Evolutionary conservation across 192 early-diverging fungal species (phyloP).

Genomic region (Backusella morwellensis): DNA sequence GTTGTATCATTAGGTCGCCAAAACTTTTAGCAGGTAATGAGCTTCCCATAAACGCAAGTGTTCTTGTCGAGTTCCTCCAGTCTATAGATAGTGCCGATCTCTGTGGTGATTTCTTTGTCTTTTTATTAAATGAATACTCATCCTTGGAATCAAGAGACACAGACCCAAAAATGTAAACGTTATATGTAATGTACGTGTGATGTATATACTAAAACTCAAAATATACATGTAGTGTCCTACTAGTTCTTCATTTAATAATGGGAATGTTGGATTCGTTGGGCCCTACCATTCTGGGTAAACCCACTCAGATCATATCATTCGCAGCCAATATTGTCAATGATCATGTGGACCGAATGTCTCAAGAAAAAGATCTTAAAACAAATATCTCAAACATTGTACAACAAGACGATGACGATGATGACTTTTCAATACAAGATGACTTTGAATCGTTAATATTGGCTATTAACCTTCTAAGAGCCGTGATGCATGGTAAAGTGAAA

Average conservation of each 20-base stretch:
- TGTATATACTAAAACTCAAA: neutral
- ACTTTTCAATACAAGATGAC: conserved; percentile 42
- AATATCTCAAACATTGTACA: conserved; percentile 28
- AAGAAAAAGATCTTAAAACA: neutral
- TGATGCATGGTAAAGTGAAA: conserved; percentile 53
- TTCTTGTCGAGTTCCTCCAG: conserved; percentile 65
- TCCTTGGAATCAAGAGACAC: conserved; percentile 39
- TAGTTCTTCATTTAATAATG: conserved; percentile 57
- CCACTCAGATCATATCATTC: conserved; percentile 73
- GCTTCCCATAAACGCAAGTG: conserved; percentile 53
- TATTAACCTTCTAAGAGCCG: conserved; percentile 60
- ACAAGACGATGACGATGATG: conserved; percentile 35
- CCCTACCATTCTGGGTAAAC: conserved; percentile 70
- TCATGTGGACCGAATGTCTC: conserved; percentile 26
- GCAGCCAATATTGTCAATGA: conserved; percentile 63
- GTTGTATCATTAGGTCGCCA: conserved; percentile 7
- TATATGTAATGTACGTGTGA: neutral
- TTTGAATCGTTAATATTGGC: conserved; percentile 56
- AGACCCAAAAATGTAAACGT: conserved; percentile 47
- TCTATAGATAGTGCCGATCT: conserved; percentile 53
- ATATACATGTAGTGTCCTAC: conserved; percentile 45
- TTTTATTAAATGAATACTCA: conserved; percentile 70
- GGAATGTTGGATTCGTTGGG: conserved; percentile 70
- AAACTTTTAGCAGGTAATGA: conserved; percentile 33
- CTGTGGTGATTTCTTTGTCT: conserved; percentile 73